These are phyloP conservation scores for Plasmodium ovale DNA, from an alignment of 169 alveolate genomes.

Conservation along the genomic window DNA sequence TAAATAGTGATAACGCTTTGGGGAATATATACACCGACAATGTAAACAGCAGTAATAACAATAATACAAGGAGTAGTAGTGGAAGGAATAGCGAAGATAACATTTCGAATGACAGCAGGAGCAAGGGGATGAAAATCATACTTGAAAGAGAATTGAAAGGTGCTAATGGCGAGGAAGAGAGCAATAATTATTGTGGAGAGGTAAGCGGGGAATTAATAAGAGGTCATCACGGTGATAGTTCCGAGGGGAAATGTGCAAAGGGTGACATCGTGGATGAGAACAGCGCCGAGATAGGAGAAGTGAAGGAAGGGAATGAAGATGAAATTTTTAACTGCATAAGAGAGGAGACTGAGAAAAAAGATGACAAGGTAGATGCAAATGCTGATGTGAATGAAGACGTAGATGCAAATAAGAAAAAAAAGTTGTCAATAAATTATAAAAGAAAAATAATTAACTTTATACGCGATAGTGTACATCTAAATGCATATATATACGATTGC, in stretches of 20 bases:
- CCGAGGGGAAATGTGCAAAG: background rate
- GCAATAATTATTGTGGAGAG: background rate
- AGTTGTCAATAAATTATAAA: constrained; percentile 12
- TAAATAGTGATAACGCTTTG: constrained; percentile 1
- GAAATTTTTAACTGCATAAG: background rate
- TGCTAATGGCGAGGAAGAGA: background rate
- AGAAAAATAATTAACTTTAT: constrained; percentile 44
- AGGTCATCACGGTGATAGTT: background rate
- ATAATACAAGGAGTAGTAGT: background rate
- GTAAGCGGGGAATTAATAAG: background rate
- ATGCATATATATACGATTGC: constrained; percentile 55
- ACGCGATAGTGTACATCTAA: constrained; percentile 50
- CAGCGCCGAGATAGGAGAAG: no score
- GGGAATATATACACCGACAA: background rate
- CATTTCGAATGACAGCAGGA: background rate
- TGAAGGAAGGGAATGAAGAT: background rate
- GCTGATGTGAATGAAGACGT: background rate
- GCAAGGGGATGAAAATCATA: no score
- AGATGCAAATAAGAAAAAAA: constrained; percentile 1
- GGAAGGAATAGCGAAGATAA: background rate
- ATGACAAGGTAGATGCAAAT: background rate
- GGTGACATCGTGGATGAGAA: no score
- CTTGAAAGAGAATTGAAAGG: no score
- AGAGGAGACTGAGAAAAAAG: constrained; percentile 12
- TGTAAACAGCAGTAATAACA: background rate